Conservation (phyloP, 2,329 filamentous ascomycete genomes). For the Fusarium phyllophilum region DNA sequence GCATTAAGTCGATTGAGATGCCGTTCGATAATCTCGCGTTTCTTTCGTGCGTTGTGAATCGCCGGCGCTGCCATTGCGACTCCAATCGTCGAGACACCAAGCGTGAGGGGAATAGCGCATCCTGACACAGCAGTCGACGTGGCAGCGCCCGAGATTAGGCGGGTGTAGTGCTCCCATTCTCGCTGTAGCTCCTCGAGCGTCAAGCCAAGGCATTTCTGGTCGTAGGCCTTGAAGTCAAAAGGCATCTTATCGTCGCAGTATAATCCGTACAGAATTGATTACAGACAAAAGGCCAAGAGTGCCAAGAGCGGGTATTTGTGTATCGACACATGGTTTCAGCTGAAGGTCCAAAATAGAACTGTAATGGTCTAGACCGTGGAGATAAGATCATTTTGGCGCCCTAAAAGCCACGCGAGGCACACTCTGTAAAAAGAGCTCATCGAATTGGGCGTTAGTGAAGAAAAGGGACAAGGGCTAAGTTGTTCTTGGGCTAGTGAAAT, state of each 20-base stretch:
- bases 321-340: background rate
- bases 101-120: constrained; percentile 51
- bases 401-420: constrained; percentile 21
- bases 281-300: background rate
- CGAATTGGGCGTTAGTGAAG: background rate
- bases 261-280: fast-evolving
- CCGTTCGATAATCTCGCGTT: constrained; percentile 54
- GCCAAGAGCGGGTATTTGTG: constrained; percentile 5
- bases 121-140: constrained; percentile 54
- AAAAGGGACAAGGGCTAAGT: background rate
- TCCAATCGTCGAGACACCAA: constrained; percentile 53
- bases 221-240: constrained; percentile 54
- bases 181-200: constrained; percentile 51
- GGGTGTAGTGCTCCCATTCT: constrained; percentile 57
- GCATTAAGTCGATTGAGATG: constrained; percentile 49
- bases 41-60: constrained; percentile 55
- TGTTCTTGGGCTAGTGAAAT: background rate
- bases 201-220: constrained; percentile 51
- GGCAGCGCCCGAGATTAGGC: constrained; percentile 53
- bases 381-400: background rate
- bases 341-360: background rate
- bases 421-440: background rate
- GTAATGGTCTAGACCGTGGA: background rate
- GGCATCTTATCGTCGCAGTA: constrained; percentile 45
- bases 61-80: constrained; percentile 52